Conservation (phyloP, 768 basidiomycete species). For the Aureoboletus auriporus region DNA sequence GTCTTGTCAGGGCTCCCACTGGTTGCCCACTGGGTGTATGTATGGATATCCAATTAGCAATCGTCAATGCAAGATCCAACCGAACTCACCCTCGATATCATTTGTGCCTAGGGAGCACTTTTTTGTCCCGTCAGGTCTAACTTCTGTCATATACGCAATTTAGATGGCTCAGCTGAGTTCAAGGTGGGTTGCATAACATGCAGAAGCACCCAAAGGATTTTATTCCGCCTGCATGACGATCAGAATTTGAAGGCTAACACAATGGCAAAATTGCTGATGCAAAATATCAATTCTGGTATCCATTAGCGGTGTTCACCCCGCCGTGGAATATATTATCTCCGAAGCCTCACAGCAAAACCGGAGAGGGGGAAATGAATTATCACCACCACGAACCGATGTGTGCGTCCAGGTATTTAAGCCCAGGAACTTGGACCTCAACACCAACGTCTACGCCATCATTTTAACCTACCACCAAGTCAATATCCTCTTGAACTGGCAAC, state of each 20-base stretch:
- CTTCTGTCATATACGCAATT: background rate
- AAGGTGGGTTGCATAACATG: too few relatives aligned
- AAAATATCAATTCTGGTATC: background rate
- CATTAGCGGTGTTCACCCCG: slow-evolving; percentile 1
- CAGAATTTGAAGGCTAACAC: background rate
- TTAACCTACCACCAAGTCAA: background rate
- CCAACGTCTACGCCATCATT: background rate
- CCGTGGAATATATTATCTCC: background rate
- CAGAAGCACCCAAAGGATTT: background rate
- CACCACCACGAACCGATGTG: slow-evolving; percentile 4
- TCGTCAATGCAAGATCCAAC: too few relatives aligned
- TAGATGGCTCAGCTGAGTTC: too few relatives aligned
- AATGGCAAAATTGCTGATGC: background rate
- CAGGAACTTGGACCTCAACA: background rate
- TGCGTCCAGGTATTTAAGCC: slow-evolving; percentile 3
- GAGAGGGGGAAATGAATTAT: background rate
- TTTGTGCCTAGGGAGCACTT: too few relatives aligned
- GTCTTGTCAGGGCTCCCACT: too few relatives aligned
- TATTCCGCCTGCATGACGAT: background rate
- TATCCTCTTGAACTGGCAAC: too few relatives aligned
- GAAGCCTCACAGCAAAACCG: background rate
- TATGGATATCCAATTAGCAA: too few relatives aligned
- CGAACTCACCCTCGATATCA: too few relatives aligned
- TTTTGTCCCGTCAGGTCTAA: background rate
- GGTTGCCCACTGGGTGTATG: too few relatives aligned